Percentiles rank a stretch among this genome's conserved stretches.
Conservation (phyloP, 768 basidiomycete genomes). For the Lentinula edodes region DNA sequence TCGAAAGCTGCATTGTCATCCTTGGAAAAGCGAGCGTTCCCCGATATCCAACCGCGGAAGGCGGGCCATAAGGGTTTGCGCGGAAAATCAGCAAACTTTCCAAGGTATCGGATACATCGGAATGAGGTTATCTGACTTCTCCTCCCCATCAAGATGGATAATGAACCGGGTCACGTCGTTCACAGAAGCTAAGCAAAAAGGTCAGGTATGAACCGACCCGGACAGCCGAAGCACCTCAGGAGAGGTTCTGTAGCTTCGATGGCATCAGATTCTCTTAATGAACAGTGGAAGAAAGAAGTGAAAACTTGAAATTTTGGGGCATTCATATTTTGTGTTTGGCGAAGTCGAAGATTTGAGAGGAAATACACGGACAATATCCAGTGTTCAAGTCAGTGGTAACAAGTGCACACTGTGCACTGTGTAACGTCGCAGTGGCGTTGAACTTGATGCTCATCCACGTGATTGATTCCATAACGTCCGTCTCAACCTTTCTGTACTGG, state of each 20-base stretch:
- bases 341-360: slow-evolving; percentile 1
- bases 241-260: not conserved
- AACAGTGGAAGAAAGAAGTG: not conserved
- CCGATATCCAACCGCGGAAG: slow-evolving; percentile 29
- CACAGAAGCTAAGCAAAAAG: not conserved
- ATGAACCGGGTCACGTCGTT: not conserved
- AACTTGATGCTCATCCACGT: too few species aligned
- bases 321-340: not conserved
- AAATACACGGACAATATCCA: not conserved
- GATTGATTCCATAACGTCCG: too few species aligned
- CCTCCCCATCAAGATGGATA: not conserved
- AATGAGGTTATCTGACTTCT: slow-evolving; percentile 25
- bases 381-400: too few species aligned
- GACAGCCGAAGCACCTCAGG: not conserved
- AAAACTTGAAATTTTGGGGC: not conserved
- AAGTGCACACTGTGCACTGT: too few species aligned
- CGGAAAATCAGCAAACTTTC: slow-evolving; percentile 28
- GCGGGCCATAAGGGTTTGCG: slow-evolving; percentile 22
- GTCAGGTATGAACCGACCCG: not conserved
- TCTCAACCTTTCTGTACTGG: too few species aligned
- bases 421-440: too few species aligned
- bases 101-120: slow-evolving; percentile 29
- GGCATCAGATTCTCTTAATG: slow-evolving; percentile 4
- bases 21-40: slow-evolving; percentile 23
- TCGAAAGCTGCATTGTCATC: slow-evolving; percentile 24